These are phyloP conservation scores for Blastocystis sp. DNA, from an alignment of 352 stramenopile species.

Conservation along the genomic window DNA sequence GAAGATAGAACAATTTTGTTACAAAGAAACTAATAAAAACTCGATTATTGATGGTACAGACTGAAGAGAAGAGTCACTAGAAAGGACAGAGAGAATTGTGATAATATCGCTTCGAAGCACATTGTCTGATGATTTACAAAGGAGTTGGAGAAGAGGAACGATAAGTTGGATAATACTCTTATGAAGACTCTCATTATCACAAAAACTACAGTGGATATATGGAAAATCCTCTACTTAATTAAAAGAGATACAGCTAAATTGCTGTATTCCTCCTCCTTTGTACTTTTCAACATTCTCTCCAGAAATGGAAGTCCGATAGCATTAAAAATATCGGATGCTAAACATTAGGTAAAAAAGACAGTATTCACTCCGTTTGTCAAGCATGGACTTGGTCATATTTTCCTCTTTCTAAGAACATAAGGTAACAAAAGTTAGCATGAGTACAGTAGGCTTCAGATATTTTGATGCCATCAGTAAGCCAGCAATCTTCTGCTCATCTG, in stretches of 20 bases:
- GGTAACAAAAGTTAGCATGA: background rate
- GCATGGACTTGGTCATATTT: background rate
- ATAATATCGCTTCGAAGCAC: background rate
- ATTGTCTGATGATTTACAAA: background rate
- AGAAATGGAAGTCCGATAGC: conserved; percentile 37
- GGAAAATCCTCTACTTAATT: background rate
- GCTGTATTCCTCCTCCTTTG: background rate
- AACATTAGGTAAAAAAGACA: background rate
- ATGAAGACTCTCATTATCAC: background rate
- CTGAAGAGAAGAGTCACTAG: background rate
- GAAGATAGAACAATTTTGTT: background rate
- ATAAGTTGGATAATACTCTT: conserved; percentile 23
- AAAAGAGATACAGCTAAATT: background rate
- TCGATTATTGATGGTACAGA: background rate
- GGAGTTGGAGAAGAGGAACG: conserved; percentile 5
- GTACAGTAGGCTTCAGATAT: background rate
- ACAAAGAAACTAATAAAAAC: background rate
- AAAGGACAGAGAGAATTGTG: background rate
- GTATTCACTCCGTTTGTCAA: background rate
- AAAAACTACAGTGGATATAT: conserved; percentile 7
- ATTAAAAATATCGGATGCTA: background rate
- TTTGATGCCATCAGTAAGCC: conserved; percentile 10
- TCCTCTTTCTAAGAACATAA: background rate
- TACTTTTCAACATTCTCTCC: background rate
- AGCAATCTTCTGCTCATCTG: conserved; percentile 28